Evolutionary conservation across 2,329 filamentous ascomycete species (phyloP), one percentile per base, ranked within the genome.

Genomic region (Alternaria sp.): DNA sequence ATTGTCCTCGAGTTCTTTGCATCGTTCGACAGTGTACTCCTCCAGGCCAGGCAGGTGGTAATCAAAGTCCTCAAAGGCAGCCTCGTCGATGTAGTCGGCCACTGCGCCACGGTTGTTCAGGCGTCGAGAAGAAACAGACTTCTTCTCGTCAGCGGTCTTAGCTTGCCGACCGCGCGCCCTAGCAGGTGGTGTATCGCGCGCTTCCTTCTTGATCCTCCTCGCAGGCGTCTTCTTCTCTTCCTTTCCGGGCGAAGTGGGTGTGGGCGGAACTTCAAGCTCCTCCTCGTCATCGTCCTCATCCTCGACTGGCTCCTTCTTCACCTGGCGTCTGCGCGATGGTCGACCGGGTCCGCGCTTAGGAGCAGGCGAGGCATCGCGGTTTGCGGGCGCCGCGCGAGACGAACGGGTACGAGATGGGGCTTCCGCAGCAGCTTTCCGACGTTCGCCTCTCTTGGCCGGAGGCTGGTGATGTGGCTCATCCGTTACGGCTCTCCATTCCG

Each of bases 381-480:
- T 68, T 44, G 78, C 75, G 36, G 70, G 62, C 43, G 68, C 61
- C 55, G 72, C 66, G 60, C 77, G 68, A 22, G 75, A 76, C 54
- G 75, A 72, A 54, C 78, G 75, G 34, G 71, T 75, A 43, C 74
- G 71, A 30, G 72, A 55, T 22, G 75, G 74, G 14, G 71, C 66
- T 40, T 78, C 74, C 45, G 69, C 68, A 51, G 71, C 72, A 62
- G 68, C 74, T 65, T 87, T 87, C 63, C 92, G 88, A 66, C 91
- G 85, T 80, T 95, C 92, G 55, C 96, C 95, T 76, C 95, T 89
- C 73, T 90, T 90, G 6, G 95, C 95, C 0, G 95, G 95, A 10
- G 95, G 95, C 73, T 98, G 95, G 77, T 99, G 93, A 72, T 97
- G 94, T 76, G 92, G 94, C 80, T 97, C 93, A 65, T 97, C 92